Conservation (phyloP, 768 basidiomycete species). For the Auricularia sp. region DNA sequence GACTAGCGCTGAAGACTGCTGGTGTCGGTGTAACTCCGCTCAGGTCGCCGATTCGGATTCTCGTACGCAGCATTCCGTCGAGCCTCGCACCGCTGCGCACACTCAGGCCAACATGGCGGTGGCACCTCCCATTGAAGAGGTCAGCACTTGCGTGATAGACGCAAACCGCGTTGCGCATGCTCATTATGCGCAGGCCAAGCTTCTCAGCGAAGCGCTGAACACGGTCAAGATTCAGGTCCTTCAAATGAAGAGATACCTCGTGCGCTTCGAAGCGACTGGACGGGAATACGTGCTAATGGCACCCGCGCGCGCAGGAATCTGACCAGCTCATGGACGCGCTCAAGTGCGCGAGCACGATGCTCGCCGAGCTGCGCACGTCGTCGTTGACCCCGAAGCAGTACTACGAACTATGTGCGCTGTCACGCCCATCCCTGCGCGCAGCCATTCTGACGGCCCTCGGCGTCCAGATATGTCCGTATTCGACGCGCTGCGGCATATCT, state of each 20-base stretch:
- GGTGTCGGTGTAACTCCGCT: neutral
- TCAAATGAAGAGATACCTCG: constrained; percentile 91
- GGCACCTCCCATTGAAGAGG: neutral
- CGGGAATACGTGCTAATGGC: neutral
- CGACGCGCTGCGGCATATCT: constrained; percentile 88
- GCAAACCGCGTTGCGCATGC: neutral
- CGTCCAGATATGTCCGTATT: constrained; percentile 94
- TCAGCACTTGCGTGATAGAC: neutral
- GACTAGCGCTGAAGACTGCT: too few relatives aligned
- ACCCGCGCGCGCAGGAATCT: constrained; percentile 49
- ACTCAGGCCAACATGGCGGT: neutral
- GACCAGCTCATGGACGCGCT: constrained; percentile 99
- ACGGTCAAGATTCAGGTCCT: constrained; percentile 87
- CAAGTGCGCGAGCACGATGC: constrained; percentile 95
- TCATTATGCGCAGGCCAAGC: constrained; percentile 44
- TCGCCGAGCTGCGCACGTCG: constrained; percentile 89
- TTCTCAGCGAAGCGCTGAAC: constrained; percentile 74
- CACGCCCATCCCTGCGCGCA: constrained; percentile 5
- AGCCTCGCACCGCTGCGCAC: neutral
- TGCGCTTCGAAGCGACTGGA: constrained; percentile 28
- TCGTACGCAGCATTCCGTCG: too few relatives aligned
- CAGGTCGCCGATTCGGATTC: neutral
- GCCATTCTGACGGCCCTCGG: constrained; percentile 1
- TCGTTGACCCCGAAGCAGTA: constrained; percentile 94
- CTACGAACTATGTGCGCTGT: constrained; percentile 82